phyloP scores from a whole-genome alignment of 441 rosid species.

The Dalechampia spathulata region DNA sequence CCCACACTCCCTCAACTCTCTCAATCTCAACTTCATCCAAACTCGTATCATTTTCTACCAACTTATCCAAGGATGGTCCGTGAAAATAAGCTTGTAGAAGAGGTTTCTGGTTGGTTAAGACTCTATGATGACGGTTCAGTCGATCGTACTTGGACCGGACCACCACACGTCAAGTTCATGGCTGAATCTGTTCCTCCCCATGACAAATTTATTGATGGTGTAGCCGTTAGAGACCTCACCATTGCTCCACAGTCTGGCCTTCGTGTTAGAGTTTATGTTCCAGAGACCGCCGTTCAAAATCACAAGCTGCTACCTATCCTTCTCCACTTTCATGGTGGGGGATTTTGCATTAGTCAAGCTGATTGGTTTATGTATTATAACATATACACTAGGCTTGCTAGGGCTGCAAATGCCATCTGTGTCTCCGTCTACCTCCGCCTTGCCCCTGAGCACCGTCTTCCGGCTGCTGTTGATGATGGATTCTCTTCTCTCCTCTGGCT shows the following conservation, averaged over 20 bases:
- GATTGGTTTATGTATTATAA: slow-evolving; percentile 55
- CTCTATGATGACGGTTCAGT: slow-evolving; percentile 46
- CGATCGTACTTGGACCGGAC: slow-evolving; percentile 58
- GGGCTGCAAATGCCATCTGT: slow-evolving; percentile 27
- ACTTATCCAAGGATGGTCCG: no score
- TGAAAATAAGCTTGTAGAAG: slow-evolving; percentile 28
- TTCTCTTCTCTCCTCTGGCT: slow-evolving; percentile 48
- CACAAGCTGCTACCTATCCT: slow-evolving; percentile 32
- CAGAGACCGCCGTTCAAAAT: slow-evolving; percentile 9
- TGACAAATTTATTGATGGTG: slow-evolving; percentile 34
- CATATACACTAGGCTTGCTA: slow-evolving; percentile 32
- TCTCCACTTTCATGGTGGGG: slow-evolving; percentile 64
- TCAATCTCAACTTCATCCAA: neutral
- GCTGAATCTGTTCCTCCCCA: slow-evolving; percentile 47
- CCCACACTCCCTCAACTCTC: no score
- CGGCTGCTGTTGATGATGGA: slow-evolving; percentile 51
- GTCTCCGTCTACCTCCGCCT: slow-evolving; percentile 44
- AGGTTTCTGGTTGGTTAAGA: slow-evolving; percentile 61
- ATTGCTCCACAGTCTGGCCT: slow-evolving; percentile 21
- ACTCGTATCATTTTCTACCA: no score
- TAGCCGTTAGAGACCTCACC: slow-evolving; percentile 38
- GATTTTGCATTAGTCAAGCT: slow-evolving; percentile 55
- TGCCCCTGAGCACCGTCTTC: slow-evolving; percentile 56
- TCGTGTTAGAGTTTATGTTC: slow-evolving; percentile 39
- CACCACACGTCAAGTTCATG: slow-evolving; percentile 51